phyloP scores from a whole-genome alignment of 2,329 filamentous ascomycete species.

The Elsinoe perseae region DNA sequence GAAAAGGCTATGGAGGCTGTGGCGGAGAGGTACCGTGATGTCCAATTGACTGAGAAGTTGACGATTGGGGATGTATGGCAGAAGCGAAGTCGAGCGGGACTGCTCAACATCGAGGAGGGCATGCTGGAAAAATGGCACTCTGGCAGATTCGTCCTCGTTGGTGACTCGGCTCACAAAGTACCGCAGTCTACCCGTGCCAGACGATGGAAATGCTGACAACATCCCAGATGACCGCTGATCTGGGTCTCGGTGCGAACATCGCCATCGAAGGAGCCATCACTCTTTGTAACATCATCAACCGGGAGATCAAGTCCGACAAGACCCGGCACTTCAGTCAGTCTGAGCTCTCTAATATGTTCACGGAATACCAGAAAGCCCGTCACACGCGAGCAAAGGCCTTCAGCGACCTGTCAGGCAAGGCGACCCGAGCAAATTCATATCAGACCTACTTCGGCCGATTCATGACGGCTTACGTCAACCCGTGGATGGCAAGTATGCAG shows the following conservation, averaged over 20 bases:
- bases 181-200: not conserved
- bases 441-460: not conserved
- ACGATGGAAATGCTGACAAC: not conserved
- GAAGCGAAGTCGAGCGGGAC: not conserved
- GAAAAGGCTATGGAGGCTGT: not conserved
- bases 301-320: not conserved
- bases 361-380: not conserved
- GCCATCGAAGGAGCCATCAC: not conserved
- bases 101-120: not conserved
- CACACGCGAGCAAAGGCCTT: not conserved
- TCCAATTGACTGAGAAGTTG: not conserved
- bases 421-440: not conserved
- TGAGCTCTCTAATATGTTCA: not conserved
- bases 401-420: not conserved
- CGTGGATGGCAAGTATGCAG: not conserved
- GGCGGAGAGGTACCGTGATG: not conserved
- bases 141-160: not conserved
- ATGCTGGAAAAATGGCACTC: not conserved
- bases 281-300: not conserved
- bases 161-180: not conserved
- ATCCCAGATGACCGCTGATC: not conserved
- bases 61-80: not conserved
- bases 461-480: not conserved
- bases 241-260: not conserved
- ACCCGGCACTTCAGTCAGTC: not conserved